Evolutionary conservation across 257 asterid genomes (phyloP), one percentile per base, ranked within the genome.

Genomic region (Rubia yunnanensis): DNA sequence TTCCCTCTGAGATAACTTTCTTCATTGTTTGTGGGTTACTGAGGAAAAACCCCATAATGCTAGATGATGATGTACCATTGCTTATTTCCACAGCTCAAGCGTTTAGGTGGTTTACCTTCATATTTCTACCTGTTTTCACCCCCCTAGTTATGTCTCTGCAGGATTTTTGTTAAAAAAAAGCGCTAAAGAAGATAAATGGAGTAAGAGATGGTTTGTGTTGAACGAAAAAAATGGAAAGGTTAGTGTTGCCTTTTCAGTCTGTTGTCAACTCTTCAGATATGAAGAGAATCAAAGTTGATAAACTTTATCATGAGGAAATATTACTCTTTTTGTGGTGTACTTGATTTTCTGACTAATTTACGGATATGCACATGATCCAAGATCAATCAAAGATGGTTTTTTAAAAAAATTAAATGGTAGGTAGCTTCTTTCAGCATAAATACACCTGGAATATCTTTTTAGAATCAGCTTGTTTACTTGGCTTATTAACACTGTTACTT

Each of bases 151-250:
- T 20, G 22, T 52, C 15, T 46, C 22, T 74, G 69, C 85, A 92
- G 99, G 99, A 26, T 92, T 89, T 69, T 70, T 92, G 65, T 72
- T 88, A 82, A 92, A 92, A 89, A 92, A 76, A 82, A 92, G 97
- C 73, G 87, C 87, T 68, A 88, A 92, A 80, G 82, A 84, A 50
- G 84, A 80, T 77, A 96, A 89, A 7, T 92, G 99, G 99, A 89
- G 95, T 65, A 81, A 78, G 80, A 77, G 96, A 80, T 92, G 99
- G 99, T 92, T 92, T 76, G 99, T 92, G 65, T 80, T 92, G 71
- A 92, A 92, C 67, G 97, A 86, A 66, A 92, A 92, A 84, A 89
- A 97, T 52, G 97, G 99, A 75, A 89, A 89, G 88, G 99, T 92
- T 71, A 84, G 84, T 69, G 1, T 32, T 28, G 1, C 20, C 34